A percentile compares a stretch with the other conserved stretches of the same genome.
Conservation (phyloP, 2,329 filamentous ascomycete genomes). For the Alternaria triticimaculans region DNA sequence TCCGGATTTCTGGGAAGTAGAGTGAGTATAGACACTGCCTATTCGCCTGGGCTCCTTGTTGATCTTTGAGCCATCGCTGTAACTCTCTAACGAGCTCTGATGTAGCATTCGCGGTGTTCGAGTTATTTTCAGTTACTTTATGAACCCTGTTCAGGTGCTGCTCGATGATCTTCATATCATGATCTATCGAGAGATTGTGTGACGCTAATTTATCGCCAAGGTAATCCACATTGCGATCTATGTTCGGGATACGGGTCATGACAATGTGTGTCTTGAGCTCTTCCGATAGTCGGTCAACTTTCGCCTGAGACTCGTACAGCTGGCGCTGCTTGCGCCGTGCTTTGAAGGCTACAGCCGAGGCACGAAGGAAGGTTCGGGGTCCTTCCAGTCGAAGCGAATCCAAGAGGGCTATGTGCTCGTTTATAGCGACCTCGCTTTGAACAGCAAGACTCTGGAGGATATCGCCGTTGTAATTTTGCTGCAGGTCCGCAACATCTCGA, state of each 20-base stretch:
- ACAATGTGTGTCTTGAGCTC: neutral
- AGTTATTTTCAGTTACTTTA: neutral
- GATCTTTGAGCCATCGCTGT: slow-evolving; percentile 3
- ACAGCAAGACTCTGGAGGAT: too few relatives aligned
- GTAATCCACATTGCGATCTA: neutral
- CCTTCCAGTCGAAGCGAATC: too few relatives aligned
- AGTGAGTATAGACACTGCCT: slow-evolving; percentile 8
- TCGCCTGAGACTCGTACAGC: neutral
- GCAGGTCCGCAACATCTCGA: too few relatives aligned
- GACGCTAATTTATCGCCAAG: neutral
- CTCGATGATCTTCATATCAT: neutral
- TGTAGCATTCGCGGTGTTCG: neutral
- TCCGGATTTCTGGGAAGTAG: slow-evolving; percentile 4
- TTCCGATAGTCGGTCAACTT: neutral
- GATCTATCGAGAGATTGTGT: neutral
- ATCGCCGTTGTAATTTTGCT: too few relatives aligned
- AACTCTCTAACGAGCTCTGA: neutral
- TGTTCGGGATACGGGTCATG: neutral
- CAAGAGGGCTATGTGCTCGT: too few relatives aligned
- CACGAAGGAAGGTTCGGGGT: too few relatives aligned
- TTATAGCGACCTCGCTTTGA: too few relatives aligned
- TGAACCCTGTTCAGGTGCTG: neutral
- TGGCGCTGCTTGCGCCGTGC: too few relatives aligned
- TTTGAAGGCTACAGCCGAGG: too few relatives aligned
- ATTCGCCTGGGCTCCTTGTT: neutral